Evolutionary conservation across 2,329 filamentous ascomycete species (phyloP).

Genomic region (Cyclaneusma minus): DNA sequence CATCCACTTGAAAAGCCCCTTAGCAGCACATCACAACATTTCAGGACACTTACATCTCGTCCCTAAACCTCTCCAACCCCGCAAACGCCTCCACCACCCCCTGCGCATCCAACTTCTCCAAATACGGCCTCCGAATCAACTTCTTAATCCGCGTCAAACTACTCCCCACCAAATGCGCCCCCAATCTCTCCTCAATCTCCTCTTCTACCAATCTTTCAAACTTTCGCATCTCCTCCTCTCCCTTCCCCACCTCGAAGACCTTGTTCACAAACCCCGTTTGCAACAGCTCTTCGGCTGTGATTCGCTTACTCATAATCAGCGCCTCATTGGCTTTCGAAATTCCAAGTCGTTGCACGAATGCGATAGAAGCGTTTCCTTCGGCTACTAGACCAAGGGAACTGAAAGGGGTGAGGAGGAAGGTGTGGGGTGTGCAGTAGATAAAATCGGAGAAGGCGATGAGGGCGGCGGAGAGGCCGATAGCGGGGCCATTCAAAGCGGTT

Average conservation of each 20-base stretch:
- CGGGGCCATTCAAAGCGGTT: constrained; percentile 81
- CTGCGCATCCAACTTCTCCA: constrained; percentile 57
- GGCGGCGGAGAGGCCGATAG: constrained; percentile 75
- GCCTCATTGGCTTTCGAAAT: constrained; percentile 79
- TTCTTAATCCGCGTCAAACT: constrained; percentile 75
- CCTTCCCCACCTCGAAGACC: constrained; percentile 46
- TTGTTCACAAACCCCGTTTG: constrained; percentile 73
- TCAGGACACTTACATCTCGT: too few relatives aligned
- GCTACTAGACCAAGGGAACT: constrained; percentile 77
- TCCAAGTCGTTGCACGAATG: constrained; percentile 68
- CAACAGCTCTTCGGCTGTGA: constrained; percentile 58
- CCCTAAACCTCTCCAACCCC: constrained; percentile 60
- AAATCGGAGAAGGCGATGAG: constrained; percentile 78
- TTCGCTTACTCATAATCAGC: constrained; percentile 73
- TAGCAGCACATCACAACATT: too few relatives aligned
- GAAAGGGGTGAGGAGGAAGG: constrained; percentile 86
- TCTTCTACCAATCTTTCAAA: constrained; percentile 58
- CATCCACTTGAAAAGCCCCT: too few relatives aligned
- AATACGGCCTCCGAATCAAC: constrained; percentile 59
- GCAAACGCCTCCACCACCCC: constrained; percentile 76
- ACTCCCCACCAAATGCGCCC: constrained; percentile 63
- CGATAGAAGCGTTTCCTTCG: constrained; percentile 69
- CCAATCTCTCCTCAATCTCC: constrained; percentile 71
- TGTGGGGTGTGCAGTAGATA: constrained; percentile 67
- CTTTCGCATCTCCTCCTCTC: constrained; percentile 44